Evolutionary conservation across 805 yeast species (phyloP), one percentile per base, ranked within the genome.

Genomic region (Aciculoconidium aculeatum): DNA sequence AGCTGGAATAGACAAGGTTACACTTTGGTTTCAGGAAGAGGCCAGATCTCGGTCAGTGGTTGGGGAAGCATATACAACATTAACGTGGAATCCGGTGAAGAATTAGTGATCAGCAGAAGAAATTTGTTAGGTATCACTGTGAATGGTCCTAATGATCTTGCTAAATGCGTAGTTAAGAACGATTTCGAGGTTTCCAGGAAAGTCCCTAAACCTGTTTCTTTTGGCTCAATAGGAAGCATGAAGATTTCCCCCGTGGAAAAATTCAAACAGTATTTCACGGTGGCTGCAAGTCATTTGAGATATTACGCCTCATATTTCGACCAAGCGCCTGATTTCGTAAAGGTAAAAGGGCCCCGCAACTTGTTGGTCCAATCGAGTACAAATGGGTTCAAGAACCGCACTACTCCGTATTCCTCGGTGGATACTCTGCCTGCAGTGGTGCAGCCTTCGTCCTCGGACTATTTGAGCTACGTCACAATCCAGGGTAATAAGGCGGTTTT

Each of bases 311-410:
- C n/a, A n/a, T n/a, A n/a, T n/a, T n/a, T n/a, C n/a, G n/a, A n/a
- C n/a, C n/a, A n/a, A n/a, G n/a, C n/a, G n/a, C n/a, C n/a, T n/a
- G 58, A 58, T 11, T 76, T 67, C 36, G 63, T 76, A 19, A 65
- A 59, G 20, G 55, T 77, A 4, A 47, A 60, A 8, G 84, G 84
- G 0, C 82, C 82, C 7, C 58, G 79, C 25, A 62, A 61, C 15
- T 34, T 73, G 3, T 47, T 73, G 31, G 42, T 73, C 4, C 76
- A 72, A 36, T 64, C 75, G 4, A 68, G 61, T 17, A 43, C 61
- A 3, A 55, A 45, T 2, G 37, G 32, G 21, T 21, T 17, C 21
- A 12, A 15, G 23, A 20, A 20, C 27, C 27, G 9, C 23, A 41
- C 35, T 14, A 11, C 19, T 11, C 29, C 27, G 12, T 28, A 22